Conservation (phyloP, 257 asterid species). For the Capsicum chinense region DNA sequence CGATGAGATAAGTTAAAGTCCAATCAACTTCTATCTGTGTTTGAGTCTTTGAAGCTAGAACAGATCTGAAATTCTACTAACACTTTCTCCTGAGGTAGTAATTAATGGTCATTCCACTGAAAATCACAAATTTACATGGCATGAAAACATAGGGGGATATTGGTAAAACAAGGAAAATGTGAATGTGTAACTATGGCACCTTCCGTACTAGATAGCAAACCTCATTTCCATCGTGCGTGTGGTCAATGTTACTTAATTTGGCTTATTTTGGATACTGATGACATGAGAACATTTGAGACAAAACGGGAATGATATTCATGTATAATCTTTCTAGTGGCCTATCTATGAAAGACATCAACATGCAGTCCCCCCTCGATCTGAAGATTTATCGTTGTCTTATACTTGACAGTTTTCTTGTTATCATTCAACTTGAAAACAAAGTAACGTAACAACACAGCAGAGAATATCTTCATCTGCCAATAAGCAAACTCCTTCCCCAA, state of each 20-base stretch:
- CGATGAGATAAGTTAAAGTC: not conserved
- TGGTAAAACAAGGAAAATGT: not conserved
- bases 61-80: too few species aligned
- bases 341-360: constrained; percentile 45
- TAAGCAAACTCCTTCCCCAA: constrained; percentile 65
- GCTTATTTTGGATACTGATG: not conserved
- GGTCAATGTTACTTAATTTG: not conserved
- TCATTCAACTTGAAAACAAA: constrained; percentile 50
- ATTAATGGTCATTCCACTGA: not conserved
- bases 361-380: constrained; percentile 58
- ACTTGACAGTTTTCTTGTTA: constrained; percentile 42
- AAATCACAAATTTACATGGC: constrained; percentile 18
- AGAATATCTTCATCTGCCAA: constrained; percentile 65
- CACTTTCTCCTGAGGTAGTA: not conserved
- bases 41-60: too few species aligned
- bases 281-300: not conserved
- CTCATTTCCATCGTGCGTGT: too few species aligned
- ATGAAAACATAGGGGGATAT: not conserved
- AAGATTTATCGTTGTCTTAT: constrained; percentile 64
- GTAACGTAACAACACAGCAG: constrained; percentile 47
- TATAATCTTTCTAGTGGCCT: not conserved
- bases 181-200: not conserved
- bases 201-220: not conserved
- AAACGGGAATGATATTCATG: not conserved
- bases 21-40: too few species aligned